Evolutionary conservation across 192 early-diverging fungal species (phyloP).

Genomic region (Coemansia sp.): DNA sequence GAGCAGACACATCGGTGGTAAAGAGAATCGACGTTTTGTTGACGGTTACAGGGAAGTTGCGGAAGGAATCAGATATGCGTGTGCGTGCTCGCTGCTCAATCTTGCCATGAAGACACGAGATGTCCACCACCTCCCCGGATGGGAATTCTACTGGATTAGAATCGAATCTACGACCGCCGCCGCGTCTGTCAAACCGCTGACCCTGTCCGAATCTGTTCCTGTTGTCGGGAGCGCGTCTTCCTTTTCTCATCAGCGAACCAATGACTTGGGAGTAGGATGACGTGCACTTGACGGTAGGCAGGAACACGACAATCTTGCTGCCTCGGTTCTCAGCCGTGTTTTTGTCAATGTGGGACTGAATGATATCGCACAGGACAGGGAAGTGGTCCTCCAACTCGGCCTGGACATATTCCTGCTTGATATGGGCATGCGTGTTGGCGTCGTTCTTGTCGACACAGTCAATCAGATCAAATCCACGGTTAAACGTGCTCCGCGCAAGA

Average conservation of each 20-base stretch:
- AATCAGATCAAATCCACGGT: constrained; percentile 64
- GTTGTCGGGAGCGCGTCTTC: background rate
- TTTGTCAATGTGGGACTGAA: constrained; percentile 58
- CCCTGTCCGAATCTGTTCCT: background rate
- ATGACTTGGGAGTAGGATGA: constrained; percentile 34
- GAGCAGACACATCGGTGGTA: constrained; percentile 94
- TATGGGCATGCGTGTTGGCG: constrained; percentile 72
- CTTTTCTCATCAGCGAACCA: constrained; percentile 22
- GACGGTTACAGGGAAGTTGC: constrained; percentile 43
- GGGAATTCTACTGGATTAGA: background rate
- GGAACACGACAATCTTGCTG: constrained; percentile 89
- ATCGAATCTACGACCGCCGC: background rate
- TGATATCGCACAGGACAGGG: constrained; percentile 60
- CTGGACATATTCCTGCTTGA: constrained; percentile 76
- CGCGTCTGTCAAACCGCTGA: background rate
- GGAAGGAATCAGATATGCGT: constrained; percentile 72
- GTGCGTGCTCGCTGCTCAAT: constrained; percentile 72
- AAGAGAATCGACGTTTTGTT: constrained; percentile 68
- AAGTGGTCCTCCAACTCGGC: constrained; percentile 65
- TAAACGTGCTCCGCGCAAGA: constrained; percentile 67
- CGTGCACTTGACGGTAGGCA: constrained; percentile 70
- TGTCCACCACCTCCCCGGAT: constrained; percentile 14
- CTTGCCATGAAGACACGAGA: constrained; percentile 70
- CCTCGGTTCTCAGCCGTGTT: constrained; percentile 52
- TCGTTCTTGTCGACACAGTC: constrained; percentile 87